Evolutionary conservation across 345 rosid species (phyloP).

Genomic region (Euphorbia tirucalli): DNA sequence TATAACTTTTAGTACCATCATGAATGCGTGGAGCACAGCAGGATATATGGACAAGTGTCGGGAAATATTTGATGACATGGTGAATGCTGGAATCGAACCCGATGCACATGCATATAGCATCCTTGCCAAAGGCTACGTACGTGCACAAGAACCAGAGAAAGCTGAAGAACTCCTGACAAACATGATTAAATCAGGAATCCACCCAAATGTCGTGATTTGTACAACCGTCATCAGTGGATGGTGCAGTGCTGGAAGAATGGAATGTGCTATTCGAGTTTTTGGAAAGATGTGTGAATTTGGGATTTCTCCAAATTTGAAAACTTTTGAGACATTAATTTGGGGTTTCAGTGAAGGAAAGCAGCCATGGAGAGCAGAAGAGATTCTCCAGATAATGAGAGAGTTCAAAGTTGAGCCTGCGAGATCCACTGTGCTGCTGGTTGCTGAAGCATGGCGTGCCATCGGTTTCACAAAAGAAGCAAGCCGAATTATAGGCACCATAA

Average conservation of each 20-base stretch:
- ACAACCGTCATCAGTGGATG: conserved; percentile 63
- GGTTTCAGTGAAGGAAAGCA: conserved; percentile 52
- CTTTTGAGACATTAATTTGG: conserved; percentile 55
- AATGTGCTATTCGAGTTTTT: conserved; percentile 44
- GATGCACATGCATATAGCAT: conserved; percentile 57
- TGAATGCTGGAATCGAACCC: conserved; percentile 52
- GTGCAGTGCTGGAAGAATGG: conserved; percentile 55
- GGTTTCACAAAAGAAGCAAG: conserved; percentile 57
- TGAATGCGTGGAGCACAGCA: conserved; percentile 75
- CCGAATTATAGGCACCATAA: conserved; percentile 32
- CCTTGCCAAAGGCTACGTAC: conserved; percentile 62
- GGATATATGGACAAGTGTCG: conserved; percentile 63
- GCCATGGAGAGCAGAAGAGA: conserved; percentile 71
- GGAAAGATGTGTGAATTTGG: conserved; percentile 51
- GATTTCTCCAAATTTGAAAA: conserved; percentile 55
- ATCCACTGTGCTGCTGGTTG: conserved; percentile 46
- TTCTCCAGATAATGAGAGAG: conserved; percentile 52
- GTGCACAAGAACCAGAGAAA: conserved; percentile 51
- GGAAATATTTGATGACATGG: conserved; percentile 58
- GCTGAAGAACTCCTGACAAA: conserved; percentile 49
- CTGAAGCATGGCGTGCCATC: conserved; percentile 54
- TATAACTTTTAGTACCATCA: conserved; percentile 60
- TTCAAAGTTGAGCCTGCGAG: conserved; percentile 50
- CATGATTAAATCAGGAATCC: conserved; percentile 36
- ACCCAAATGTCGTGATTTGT: conserved; percentile 54